These are phyloP conservation scores for Hanseniaspora sp. DNA, from an alignment of 1,139 yeast species.

Conservation along the genomic window DNA sequence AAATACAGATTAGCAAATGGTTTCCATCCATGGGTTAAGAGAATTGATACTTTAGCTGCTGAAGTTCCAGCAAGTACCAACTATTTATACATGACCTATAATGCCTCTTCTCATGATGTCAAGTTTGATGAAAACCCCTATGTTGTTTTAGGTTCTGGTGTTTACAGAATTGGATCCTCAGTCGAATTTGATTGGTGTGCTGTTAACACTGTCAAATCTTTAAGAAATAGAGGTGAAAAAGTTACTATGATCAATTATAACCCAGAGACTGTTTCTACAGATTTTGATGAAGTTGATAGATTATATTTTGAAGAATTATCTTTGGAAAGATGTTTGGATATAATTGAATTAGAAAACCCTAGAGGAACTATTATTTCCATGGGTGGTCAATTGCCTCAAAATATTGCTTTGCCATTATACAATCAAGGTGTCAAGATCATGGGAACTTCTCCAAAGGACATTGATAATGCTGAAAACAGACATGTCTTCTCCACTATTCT, in stretches of 20 bases:
- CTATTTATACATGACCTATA: constrained; percentile 90
- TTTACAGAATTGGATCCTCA: constrained; percentile 94
- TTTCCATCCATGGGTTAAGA: constrained; percentile 85
- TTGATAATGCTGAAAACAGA: constrained; percentile 96
- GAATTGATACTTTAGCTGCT: constrained; percentile 95
- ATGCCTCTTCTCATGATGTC: constrained; percentile 78
- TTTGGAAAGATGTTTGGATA: constrained; percentile 93
- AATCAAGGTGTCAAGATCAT: constrained; percentile 75
- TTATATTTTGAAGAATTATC: constrained; percentile 90
- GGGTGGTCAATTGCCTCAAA: constrained; percentile 97
- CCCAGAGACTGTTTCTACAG: constrained; percentile 97
- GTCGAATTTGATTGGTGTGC: constrained; percentile 99
- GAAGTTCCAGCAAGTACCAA: constrained; percentile 97
- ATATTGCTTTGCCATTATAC: constrained; percentile 80
- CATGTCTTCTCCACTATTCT: constrained; percentile 91
- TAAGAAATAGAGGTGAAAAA: constrained; percentile 75
- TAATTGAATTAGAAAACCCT: constrained; percentile 82
- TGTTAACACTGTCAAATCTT: constrained; percentile 88
- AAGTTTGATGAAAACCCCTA: constrained; percentile 82
- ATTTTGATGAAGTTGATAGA: constrained; percentile 95
- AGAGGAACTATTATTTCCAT: constrained; percentile 90
- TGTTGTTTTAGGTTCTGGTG: constrained; percentile 95
- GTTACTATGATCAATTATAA: constrained; percentile 95
- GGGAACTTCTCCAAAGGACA: constrained; percentile 91
- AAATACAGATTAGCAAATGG: constrained; percentile 64